Evolutionary conservation across 345 rosid genomes (phyloP), one percentile per base, ranked within the genome.

Genomic region (Gossypium turneri): DNA sequence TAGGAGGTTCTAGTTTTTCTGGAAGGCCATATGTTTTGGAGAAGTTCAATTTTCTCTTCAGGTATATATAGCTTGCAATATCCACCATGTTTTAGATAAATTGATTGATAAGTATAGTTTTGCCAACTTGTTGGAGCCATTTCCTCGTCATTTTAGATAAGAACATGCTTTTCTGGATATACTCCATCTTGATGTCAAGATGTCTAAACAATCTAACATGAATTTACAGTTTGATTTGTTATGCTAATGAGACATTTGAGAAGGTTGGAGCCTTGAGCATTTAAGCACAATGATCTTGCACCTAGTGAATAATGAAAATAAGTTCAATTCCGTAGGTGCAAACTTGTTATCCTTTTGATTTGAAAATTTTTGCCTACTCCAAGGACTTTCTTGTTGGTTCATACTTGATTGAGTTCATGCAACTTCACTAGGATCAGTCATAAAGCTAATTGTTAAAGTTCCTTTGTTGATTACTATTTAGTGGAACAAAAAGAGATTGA

Each of bases 21-120:
- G 13, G 47, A 41, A 75, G 25, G 34, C 22, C 59, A 53, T 61
- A 43, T 45, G 50, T 52, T 63, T 74, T 34, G 57, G 53, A 58
- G 60, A 19, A 63, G 70, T 74, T 50, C 12, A 50, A 24, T 74
- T 19, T 63, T 63, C 22, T 24, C 43, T 38, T 19, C 75, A 41
- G 20, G 61, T 47, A 48, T 73, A 48, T 73, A 57, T 59, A 53
- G 22, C 19, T 52, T 41, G 34, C 58, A 2, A 17, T 47, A 47
- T 64, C 57, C 67, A 17, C 16, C 25, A 29, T 9, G 4, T 69
- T 69, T 51, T 29, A 17, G 58, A 51, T 69, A 17, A 48, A 69
- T 51, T 27, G 59, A 16, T 25, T 25, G 58, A 9, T 15, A 24
- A 68, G 73, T 27, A 52, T 48, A 50, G n/a, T 68, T 68, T 50